Base-by-base conservation (phyloP, 768 basidiomycete genomes). In the Tylopilus felleus region DNA sequence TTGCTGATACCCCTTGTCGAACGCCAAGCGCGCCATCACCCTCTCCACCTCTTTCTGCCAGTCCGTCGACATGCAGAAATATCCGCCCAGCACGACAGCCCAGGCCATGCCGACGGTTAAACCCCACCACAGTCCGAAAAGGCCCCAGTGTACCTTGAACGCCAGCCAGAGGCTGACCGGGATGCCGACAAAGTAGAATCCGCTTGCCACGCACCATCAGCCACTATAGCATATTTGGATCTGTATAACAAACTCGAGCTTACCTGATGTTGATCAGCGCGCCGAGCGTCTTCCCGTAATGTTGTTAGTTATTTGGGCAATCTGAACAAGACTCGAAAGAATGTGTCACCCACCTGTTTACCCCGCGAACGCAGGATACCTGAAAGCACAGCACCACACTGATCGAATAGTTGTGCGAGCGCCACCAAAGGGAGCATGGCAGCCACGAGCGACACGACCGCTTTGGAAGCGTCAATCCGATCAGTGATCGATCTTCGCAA, bases 51-150 rank as follows among this genome's bases (percentile, higher is more conserved):
- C 86, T 43, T 67, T 67, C 8, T 81, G 64, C 90, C 90, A 93
- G 68, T 93, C 80, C 8, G 87, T 81, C 38, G 71, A 62, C 9
- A 88, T 9, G 52, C 77, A 83, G 8, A 90, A 60, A 60, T 75
- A 76, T 4, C 42, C 29, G 4, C 47, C 56, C 4, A 62, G 1
- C 3, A 55, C 19, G 4, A 47, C 40, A n/a, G 62, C 50, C 63
- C 57, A 63, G 25, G 29, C 10, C 64, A 66, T 65, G 13, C 68
- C 67, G 13, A 85, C 64, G 0, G 86, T 88, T n/a, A 95, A 73
- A 17, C 93, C 93, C 47, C 86, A 76, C 94, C 93, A 97, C 6
- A 97, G 74, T 0, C 94, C 94, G 29, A 79, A 75, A 23, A 97
- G 75, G 2, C 78, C 80, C 69, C 85, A 76, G 45, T 78, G 65